These are phyloP conservation scores for Coemansia sp. DNA, from an alignment of 192 early-diverging fungal species.

Conservation along the genomic window DNA sequence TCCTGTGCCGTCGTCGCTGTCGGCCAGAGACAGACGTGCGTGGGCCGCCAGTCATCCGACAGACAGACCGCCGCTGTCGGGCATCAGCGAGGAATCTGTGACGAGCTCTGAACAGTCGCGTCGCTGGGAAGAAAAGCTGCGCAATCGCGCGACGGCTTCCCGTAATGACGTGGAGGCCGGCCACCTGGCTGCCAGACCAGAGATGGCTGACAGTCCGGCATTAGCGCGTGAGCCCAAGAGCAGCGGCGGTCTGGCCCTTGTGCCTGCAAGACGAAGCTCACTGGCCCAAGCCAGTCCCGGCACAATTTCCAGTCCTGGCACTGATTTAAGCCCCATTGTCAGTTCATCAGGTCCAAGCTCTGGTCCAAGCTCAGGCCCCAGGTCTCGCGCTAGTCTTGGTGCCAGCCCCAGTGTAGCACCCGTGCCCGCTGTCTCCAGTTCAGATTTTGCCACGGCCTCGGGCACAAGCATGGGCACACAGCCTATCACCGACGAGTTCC, in stretches of 20 bases:
- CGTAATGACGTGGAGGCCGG: neutral
- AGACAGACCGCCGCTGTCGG: slow-evolving; percentile 35
- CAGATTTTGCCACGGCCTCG: neutral
- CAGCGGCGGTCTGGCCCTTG: slow-evolving; percentile 28
- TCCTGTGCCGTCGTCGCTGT: slow-evolving; percentile 3
- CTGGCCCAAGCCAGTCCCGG: no score
- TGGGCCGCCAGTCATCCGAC: slow-evolving; percentile 35
- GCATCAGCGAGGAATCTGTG: slow-evolving; percentile 8
- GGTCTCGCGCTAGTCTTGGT: no score
- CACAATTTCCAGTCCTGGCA: slow-evolving; percentile 3
- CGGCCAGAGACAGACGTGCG: slow-evolving; percentile 23
- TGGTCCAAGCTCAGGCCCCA: no score
- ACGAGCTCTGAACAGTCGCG: slow-evolving; percentile 17
- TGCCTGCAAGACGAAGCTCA: neutral
- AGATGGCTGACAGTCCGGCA: slow-evolving; percentile 26
- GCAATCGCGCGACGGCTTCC: slow-evolving; percentile 14
- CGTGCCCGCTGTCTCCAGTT: no score
- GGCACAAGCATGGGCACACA: neutral
- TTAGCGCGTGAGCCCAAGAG: slow-evolving; percentile 35
- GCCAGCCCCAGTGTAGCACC: no score
- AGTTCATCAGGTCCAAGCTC: no score
- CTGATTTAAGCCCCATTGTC: no score
- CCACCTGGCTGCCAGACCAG: slow-evolving; percentile 5
- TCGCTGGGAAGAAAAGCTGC: slow-evolving; percentile 34
- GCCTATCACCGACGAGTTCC: slow-evolving; percentile 13